phyloP scores from a whole-genome alignment of 345 rosid species.

The Hevea brasiliensis region DNA sequence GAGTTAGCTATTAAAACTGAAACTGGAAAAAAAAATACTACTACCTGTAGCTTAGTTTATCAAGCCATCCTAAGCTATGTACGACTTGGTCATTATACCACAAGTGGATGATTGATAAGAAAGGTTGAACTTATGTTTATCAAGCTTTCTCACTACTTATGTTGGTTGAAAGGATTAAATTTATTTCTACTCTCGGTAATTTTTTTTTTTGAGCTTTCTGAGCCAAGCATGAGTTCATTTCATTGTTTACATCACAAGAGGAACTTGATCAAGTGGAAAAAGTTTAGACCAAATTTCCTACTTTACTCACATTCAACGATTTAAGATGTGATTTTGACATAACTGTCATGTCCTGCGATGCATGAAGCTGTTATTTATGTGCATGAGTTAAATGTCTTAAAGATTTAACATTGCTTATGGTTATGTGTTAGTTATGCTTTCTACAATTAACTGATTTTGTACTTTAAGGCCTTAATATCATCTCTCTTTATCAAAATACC shows the following conservation, averaged over 20 bases:
- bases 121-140: no score
- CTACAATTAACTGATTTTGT: not conserved
- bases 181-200: not conserved
- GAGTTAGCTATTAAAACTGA: no score
- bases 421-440: not conserved
- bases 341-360: not conserved
- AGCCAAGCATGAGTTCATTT: not conserved
- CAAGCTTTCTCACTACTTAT: no score
- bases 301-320: not conserved
- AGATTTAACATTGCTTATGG: not conserved
- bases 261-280: not conserved
- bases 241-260: not conserved
- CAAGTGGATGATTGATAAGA: no score
- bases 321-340: not conserved
- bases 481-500: not conserved
- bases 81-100: no score
- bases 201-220: not conserved
- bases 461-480: not conserved
- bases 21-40: no score
- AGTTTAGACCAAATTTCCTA: not conserved
- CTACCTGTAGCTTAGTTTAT: no score
- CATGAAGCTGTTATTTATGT: not conserved
- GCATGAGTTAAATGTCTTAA: not conserved
- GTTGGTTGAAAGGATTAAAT: no score
- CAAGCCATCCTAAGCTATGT: no score